phyloP scores from a whole-genome alignment of 192 early-diverging fungal genomes.

The Blastocladiella britannica region DNA sequence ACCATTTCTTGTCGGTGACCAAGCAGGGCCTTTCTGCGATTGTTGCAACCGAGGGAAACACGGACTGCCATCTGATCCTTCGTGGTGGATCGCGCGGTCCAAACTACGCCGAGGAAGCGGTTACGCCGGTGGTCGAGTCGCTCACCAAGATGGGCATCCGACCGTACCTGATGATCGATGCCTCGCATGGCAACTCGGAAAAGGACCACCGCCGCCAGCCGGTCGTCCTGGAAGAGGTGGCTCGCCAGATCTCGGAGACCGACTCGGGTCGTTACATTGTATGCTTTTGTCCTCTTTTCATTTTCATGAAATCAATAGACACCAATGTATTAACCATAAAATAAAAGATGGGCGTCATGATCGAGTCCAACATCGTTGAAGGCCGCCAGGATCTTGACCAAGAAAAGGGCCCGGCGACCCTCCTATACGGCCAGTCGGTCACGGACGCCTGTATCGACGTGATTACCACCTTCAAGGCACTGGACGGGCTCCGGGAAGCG shows the following conservation, averaged over 20 bases:
- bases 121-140: conserved; percentile 30
- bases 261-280: conserved; percentile 12
- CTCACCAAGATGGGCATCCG: conserved; percentile 39
- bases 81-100: conserved; percentile 74
- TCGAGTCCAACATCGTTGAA: conserved; percentile 73
- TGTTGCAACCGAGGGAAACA: conserved; percentile 65
- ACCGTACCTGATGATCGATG: conserved; percentile 78
- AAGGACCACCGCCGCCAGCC: conserved; percentile 81
- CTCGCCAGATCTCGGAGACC: conserved; percentile 40
- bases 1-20: conserved; percentile 86
- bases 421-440: conserved; percentile 75
- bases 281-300: too few species aligned
- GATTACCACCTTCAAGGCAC: conserved; percentile 55
- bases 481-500: conserved; percentile 56
- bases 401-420: conserved; percentile 25
- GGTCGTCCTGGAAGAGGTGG: conserved; percentile 43
- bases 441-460: conserved; percentile 87
- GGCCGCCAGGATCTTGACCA: conserved; percentile 66
- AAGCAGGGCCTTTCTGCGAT: conserved; percentile 85
- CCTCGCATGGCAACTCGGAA: conserved; percentile 75
- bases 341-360: conserved; percentile 80
- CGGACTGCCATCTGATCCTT: conserved; percentile 69
- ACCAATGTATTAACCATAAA: too few species aligned
- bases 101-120: conserved; percentile 54
- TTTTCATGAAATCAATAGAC: too few species aligned